These are phyloP conservation scores for Hericium erinaceus DNA, from an alignment of 768 basidiomycete genomes.

Conservation along the genomic window DNA sequence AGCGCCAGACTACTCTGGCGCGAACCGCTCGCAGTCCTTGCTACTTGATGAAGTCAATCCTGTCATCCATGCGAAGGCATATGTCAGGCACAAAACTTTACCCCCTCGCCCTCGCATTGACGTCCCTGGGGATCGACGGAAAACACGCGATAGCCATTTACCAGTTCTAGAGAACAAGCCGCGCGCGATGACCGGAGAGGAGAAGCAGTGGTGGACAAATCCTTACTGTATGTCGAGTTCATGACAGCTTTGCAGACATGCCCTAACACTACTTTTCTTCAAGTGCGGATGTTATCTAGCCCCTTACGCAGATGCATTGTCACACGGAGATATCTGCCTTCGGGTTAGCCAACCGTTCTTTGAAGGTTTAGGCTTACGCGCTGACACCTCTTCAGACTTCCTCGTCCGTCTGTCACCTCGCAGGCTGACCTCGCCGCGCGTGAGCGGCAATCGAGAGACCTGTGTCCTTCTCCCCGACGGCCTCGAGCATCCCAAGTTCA, in stretches of 20 bases:
- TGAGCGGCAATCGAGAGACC: conserved; percentile 14
- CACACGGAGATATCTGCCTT: conserved; percentile 44
- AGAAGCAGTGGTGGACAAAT: conserved; percentile 61
- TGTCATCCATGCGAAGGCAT: conserved; percentile 39
- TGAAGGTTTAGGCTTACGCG: neutral
- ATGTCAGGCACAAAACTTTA: conserved; percentile 46
- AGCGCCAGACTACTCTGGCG: conserved; percentile 29
- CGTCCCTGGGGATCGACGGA: conserved; percentile 2
- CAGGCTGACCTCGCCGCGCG: conserved; percentile 25
- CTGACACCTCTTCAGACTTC: conserved; percentile 37
- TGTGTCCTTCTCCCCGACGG: conserved; percentile 44
- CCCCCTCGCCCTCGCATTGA: conserved; percentile 37
- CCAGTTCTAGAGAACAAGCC: conserved; percentile 12
- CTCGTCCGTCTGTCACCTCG: conserved; percentile 50
- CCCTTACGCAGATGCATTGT: conserved; percentile 50
- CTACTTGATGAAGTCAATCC: conserved; percentile 50
- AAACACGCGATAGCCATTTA: too few species aligned
- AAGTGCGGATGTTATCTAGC: conserved; percentile 65
- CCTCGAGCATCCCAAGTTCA: conserved; percentile 56
- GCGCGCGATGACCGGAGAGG: conserved; percentile 52
- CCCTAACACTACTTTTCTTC: too few species aligned
- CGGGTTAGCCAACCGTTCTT: conserved; percentile 30
- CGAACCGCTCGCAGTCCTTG: conserved; percentile 45
- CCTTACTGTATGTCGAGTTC: conserved; percentile 51
- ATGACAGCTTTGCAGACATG: too few species aligned